Conservation (phyloP, 2,329 filamentous ascomycete species). For the Bimuria novae-zelandiae region DNA sequence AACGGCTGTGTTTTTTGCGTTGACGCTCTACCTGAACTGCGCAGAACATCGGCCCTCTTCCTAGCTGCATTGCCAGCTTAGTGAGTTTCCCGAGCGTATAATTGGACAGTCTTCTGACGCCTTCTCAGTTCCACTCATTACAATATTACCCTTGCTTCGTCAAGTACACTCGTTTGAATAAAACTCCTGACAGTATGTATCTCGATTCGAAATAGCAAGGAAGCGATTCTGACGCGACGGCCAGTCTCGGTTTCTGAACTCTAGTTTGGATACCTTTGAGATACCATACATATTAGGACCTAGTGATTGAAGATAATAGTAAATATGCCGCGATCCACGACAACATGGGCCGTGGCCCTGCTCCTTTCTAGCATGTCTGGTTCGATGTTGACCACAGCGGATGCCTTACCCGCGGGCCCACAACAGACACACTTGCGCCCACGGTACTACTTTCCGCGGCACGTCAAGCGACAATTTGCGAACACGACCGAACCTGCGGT, state of each 20-base stretch:
- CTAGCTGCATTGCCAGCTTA: conserved; percentile 45
- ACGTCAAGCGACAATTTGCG: conserved; percentile 50
- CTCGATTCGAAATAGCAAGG: background rate
- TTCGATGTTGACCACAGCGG: conserved; percentile 52
- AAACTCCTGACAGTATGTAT: conserved; percentile 43
- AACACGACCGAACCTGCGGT: conserved; percentile 39
- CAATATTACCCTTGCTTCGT: conserved; percentile 46
- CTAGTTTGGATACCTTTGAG: conserved; percentile 25
- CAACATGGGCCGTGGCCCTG: conserved; percentile 54
- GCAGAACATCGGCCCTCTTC: conserved; percentile 26
- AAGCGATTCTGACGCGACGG: conserved; percentile 8
- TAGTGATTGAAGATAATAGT: conserved; percentile 36
- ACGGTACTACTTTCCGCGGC: conserved; percentile 55
- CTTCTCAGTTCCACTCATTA: conserved; percentile 44
- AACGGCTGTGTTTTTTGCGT: conserved; percentile 25
- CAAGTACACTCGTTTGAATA: conserved; percentile 59
- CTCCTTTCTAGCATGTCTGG: conserved; percentile 51
- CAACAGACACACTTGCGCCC: conserved; percentile 43
- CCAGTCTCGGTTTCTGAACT: conserved; percentile 23
- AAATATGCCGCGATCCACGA: conserved; percentile 51
- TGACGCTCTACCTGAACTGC: conserved; percentile 28
- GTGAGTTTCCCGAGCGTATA: conserved; percentile 27
- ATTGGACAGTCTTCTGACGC: conserved; percentile 19
- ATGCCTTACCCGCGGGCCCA: conserved; percentile 53
- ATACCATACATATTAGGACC: conserved; percentile 24